Base-by-base conservation (phyloP, 164 flowering plant species). In the Vitis labrusca region DNA sequence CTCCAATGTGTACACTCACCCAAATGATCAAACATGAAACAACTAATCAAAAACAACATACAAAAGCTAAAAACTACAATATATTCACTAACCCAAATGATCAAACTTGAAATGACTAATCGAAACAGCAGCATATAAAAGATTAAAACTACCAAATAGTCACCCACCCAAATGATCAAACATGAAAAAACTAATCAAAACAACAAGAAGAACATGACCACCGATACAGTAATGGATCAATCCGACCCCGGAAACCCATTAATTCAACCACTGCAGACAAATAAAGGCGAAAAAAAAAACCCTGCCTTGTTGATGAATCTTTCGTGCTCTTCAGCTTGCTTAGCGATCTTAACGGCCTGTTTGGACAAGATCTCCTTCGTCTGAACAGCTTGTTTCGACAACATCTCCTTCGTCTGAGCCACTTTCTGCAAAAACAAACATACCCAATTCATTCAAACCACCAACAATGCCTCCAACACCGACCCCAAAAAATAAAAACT, bases 271-370 rank as follows among this genome's bases (percentile, higher is more conserved):
- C 27, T 0, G n/a, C 17, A 15, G 56, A 50, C 17, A 59, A 64
- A 13, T 47, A 32, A 72, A 57, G 27, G 27, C 27, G 5, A 15
- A 58, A 23, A 23, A 23, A 49, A 52, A 60, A 51, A 9, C 29
- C 58, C 64, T 15, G 89, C 99, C 94, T 93, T 95, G 50, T 81
- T 90, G 72, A 95, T 90, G 78, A 95, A 90, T 17, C 84, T 67
- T 65, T 95, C 99, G 58, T 95, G 99, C 71, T 93, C 96, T 73
- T 95, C 99, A 23, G 99, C 99, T 73, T 83, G 94, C 70, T 89
- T 88, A 13, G 98, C 98, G 67, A 95, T 86, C 80, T 86, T 91
- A 50, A 82, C 86, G 1, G 99, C 99, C 63, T 95, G 99, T 71
- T 95, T 86, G 14, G 92, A 89, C 63, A 89, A 64, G 53, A 84